Base-by-base conservation (phyloP, 1,284 basidiomycete genomes). In the Cutaneotrichosporon sp. region DNA sequence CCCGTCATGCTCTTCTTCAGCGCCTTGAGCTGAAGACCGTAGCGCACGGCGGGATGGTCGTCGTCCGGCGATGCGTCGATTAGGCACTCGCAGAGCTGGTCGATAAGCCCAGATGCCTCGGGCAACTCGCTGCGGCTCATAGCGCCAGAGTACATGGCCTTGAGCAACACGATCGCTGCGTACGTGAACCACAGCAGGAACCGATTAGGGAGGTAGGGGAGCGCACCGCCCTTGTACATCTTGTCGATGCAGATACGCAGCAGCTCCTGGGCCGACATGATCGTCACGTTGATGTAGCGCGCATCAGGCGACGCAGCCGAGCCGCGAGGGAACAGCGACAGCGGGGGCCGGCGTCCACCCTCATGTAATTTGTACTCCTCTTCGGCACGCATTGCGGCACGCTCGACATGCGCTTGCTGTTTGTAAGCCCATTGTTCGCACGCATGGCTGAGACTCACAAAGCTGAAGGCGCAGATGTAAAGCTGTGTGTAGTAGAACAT, bases 401-500 rank as follows among this genome's bases (percentile, higher is more conserved):
- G 70, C 62, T 80, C 76, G n/a, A 81, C 76, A 59, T 81, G 80
- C 13, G 78, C 79, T 76, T 80, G 79, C 78, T 80, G 58, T 8
- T 22, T 2, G 61, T 68, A 31, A 69, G 58, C 56, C 67, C 32
- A 69, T 53, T 21, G 9, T 11, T 26, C 5, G 22, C 6, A 38
- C 14, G 47, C 7, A 8, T 16, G 14, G 5, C 1, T 9, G 14
- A 4, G 8, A 71, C 79, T 73, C 49, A 80, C 78, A 53, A 81
- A 81, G 56, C 77, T 77, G 63, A 81, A 81, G 4, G 79, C 77
- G 55, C 76, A 80, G 55, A 80, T 79, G 61, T 80, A 79, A 38
- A 78, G 72, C 51, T 73, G 74, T 31, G 71, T 69, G 64, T 78
- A 79, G 68, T 77, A 77, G 62, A 76, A 77, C 71, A 77, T 76